Conservation (phyloP, 176 grass and related monocot genomes). For the Zoysia japonica region DNA sequence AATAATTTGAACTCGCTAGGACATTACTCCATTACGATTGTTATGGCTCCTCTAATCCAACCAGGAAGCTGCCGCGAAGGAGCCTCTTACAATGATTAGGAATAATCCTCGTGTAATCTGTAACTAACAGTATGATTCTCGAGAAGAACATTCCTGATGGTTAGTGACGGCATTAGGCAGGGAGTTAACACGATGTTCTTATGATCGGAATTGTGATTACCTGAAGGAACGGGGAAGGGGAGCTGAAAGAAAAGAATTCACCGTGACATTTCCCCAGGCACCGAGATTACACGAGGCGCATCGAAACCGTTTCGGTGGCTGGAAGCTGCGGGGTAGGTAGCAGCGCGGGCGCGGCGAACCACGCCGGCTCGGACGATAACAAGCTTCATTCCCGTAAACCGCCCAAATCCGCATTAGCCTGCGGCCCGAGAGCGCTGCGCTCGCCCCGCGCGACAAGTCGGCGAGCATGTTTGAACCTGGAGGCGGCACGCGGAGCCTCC, state of each 20-base stretch:
- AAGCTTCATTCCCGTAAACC: conserved; percentile 36
- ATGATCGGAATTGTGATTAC: conserved; percentile 2
- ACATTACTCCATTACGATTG: neutral
- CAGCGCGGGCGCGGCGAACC: conserved; percentile 11
- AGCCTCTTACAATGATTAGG: conserved; percentile 31
- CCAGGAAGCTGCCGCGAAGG: conserved; percentile 54
- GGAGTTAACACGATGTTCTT: no score
- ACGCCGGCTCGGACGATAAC: neutral
- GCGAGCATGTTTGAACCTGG: neutral
- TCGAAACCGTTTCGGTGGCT: conserved; percentile 6
- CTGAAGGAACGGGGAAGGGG: neutral
- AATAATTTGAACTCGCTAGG: conserved; percentile 34
- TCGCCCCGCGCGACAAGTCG: neutral
- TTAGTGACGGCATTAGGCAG: neutral
- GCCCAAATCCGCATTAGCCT: conserved; percentile 36
- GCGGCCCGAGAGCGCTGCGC: conserved; percentile 20
- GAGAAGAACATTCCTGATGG: conserved; percentile 31
- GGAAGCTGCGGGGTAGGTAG: neutral
- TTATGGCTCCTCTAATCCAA: neutral
- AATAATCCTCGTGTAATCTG: conserved; percentile 25
- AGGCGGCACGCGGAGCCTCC: neutral
- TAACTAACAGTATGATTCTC: conserved; percentile 13
- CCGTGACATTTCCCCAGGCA: conserved; percentile 32
- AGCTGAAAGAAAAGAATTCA: neutral
- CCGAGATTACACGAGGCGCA: conserved; percentile 17